Conservation (phyloP, 306 rosid species). For the Prunus davidiana region DNA sequence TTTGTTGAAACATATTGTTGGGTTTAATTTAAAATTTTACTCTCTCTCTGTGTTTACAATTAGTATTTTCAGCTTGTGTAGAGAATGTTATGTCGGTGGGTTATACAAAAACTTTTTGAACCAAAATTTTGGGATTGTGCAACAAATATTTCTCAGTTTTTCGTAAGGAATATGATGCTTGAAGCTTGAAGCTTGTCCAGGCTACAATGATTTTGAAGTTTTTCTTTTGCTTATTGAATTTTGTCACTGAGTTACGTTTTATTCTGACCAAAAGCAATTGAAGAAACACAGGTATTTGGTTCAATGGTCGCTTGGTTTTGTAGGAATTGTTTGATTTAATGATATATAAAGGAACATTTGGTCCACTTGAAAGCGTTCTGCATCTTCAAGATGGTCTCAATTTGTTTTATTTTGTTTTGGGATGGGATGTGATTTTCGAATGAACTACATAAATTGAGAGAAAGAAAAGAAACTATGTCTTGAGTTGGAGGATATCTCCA, state of each 20-base stretch:
- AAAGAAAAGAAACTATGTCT: background rate
- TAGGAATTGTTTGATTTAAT: background rate
- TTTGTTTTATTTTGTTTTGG: background rate
- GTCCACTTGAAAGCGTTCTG: background rate
- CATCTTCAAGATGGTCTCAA: background rate
- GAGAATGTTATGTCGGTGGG: background rate
- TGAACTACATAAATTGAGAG: background rate
- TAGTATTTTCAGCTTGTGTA: background rate
- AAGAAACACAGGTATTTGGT: background rate
- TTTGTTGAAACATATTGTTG: background rate
- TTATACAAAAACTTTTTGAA: too few species aligned
- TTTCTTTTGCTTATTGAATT: background rate
- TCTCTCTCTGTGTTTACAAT: background rate
- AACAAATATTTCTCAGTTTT: too few species aligned
- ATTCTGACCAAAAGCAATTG: background rate
- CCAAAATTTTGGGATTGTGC: too few species aligned
- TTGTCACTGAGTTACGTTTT: background rate
- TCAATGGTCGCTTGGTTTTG: background rate
- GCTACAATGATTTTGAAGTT: background rate
- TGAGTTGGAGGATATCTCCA: background rate
- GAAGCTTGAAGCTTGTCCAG: background rate
- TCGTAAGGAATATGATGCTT: background rate
- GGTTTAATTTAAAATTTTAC: background rate
- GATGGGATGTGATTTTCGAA: background rate
- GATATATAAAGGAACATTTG: background rate